Percentiles rank a stretch among this genome's conserved stretches.
phyloP scores from a whole-genome alignment of 225 moss, liverwort and hornwort species.

The Bryoerythrophyllum caledonicum region DNA sequence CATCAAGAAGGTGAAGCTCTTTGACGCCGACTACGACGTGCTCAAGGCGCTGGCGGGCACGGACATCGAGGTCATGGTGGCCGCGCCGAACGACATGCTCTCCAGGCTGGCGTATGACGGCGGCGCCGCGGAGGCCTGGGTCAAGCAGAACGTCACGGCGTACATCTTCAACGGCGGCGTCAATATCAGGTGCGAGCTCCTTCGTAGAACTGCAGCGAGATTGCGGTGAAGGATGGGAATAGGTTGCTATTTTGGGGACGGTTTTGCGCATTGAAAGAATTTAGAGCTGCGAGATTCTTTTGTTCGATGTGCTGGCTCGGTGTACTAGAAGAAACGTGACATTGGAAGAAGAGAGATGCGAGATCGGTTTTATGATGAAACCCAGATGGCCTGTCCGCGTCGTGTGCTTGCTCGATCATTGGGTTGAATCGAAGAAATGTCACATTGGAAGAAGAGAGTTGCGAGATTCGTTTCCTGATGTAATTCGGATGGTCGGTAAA shows the following conservation, averaged over 20 bases:
- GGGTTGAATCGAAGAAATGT: too few species aligned
- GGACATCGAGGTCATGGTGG: conserved; percentile 86
- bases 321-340: too few species aligned
- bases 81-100: conserved; percentile 87
- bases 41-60: conserved; percentile 61
- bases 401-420: too few species aligned
- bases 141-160: conserved; percentile 61
- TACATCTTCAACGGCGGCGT: conserved; percentile 58
- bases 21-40: conserved; percentile 51
- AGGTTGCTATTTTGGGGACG: too few species aligned
- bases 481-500: not conserved
- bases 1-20: conserved; percentile 63
- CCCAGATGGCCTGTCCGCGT: not conserved
- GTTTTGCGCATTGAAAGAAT: too few species aligned
- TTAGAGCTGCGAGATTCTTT: too few species aligned
- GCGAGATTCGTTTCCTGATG: not conserved
- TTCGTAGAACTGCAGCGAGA: not conserved
- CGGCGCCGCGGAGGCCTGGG: conserved; percentile 63
- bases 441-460: not conserved
- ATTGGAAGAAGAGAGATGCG: not conserved
- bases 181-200: conserved; percentile 54
- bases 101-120: conserved; percentile 40
- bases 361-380: not conserved
- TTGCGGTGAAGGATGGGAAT: not conserved
- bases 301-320: too few species aligned